A percentile compares a stretch with the other conserved stretches of the same genome.
phyloP scores from a whole-genome alignment of 2,329 filamentous ascomycete species.

The Phyllosticta citrichinensis region DNA sequence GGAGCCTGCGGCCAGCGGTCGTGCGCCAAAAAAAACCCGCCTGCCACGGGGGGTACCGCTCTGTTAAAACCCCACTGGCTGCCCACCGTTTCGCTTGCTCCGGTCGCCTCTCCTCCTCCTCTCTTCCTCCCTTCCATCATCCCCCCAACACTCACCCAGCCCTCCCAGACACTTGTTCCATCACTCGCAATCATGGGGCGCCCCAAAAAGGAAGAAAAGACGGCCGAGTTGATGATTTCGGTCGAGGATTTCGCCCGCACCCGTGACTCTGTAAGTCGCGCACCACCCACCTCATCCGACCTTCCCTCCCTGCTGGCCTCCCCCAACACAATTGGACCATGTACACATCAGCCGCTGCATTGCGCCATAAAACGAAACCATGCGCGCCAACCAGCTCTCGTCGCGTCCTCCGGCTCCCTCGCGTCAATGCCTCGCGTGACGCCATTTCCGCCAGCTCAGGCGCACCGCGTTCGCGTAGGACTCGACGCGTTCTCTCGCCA shows the following conservation, averaged over 20 bases:
- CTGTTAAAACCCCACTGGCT: not conserved
- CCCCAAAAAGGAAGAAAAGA: conserved; percentile 17
- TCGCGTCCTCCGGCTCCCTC: not conserved
- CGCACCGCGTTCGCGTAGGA: conserved; percentile 8
- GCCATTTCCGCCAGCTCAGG: conserved; percentile 1
- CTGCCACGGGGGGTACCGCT: not conserved
- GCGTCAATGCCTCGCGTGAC: not conserved
- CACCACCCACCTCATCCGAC: conserved; percentile 11
- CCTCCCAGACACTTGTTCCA: not conserved
- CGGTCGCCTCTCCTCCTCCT: not conserved
- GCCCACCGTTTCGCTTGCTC: not conserved
- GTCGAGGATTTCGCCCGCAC: conserved; percentile 70
- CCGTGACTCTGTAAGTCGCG: conserved; percentile 63
- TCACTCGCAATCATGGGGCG: not conserved
- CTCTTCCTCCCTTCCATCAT: not conserved
- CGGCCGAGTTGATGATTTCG: conserved; percentile 40
- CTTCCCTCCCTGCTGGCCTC: conserved; percentile 8
- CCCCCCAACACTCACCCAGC: not conserved
- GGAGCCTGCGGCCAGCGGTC: not conserved
- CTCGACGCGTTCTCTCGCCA: conserved; percentile 9
- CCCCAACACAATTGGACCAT: conserved; percentile 4
- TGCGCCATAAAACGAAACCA: not conserved
- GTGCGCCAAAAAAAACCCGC: not conserved
- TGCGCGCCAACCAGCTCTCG: not conserved
- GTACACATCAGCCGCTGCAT: conserved; percentile 1